Percentiles rank a stretch among this genome's conserved stretches.
phyloP scores from a whole-genome alignment of 2,329 filamentous ascomycete species.

The Elsinoe fawcettii region DNA sequence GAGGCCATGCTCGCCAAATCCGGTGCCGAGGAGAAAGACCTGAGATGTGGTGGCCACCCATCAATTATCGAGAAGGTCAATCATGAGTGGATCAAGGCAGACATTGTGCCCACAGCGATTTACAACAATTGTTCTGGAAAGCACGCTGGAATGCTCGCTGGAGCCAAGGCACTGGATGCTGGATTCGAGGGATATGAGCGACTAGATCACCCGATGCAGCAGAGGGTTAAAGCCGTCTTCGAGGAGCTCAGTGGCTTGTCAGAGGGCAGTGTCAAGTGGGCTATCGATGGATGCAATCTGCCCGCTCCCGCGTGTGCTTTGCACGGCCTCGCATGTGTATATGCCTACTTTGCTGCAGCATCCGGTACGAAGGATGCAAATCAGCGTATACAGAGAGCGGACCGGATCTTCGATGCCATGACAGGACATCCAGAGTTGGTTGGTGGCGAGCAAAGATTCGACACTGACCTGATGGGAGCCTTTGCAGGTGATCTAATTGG shows the following conservation, averaged over 20 bases:
- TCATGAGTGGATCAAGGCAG: no score
- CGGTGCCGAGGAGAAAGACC: conserved; percentile 29
- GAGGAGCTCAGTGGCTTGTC: conserved; percentile 23
- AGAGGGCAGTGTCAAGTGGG: conserved; percentile 33
- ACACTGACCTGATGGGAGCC: conserved; percentile 38
- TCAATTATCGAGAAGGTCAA: not conserved
- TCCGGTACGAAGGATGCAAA: conserved; percentile 19
- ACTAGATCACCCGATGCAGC: conserved; percentile 24
- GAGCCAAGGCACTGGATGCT: not conserved
- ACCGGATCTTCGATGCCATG: conserved; percentile 40
- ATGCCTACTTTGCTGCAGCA: conserved; percentile 33
- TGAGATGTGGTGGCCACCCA: conserved; percentile 39
- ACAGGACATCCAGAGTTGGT: conserved; percentile 36
- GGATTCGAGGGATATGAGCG: conserved; percentile 1
- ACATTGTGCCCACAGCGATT: no score
- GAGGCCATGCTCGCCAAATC: conserved; percentile 34
- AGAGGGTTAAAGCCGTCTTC: conserved; percentile 32
- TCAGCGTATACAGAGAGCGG: conserved; percentile 23
- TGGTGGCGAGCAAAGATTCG: conserved; percentile 41
- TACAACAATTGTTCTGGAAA: no score
- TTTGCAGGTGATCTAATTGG: conserved; percentile 37
- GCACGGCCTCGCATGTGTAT: conserved; percentile 31
- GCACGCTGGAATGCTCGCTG: no score
- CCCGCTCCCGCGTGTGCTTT: conserved; percentile 40
- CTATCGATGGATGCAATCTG: conserved; percentile 42